phyloP scores from a whole-genome alignment of 768 basidiomycete species.

The Boletus huronensis region DNA sequence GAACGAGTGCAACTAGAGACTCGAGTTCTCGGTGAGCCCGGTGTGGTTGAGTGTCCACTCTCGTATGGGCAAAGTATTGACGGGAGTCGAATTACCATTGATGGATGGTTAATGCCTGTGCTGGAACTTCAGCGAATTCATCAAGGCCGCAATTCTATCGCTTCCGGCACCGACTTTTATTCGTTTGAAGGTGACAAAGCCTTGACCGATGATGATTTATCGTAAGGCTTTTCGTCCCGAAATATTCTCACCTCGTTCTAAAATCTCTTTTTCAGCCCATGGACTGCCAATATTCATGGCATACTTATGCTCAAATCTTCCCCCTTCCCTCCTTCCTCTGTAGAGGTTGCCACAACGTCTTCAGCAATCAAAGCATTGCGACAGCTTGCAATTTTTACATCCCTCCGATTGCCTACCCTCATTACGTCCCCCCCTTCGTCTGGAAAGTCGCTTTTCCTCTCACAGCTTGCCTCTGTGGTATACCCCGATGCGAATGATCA shows the following conservation, averaged over 20 bases:
- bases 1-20: conserved; percentile 67
- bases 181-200: conserved; percentile 31
- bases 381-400: conserved; percentile 58
- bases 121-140: conserved; percentile 62
- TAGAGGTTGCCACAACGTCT: conserved; percentile 58
- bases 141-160: conserved; percentile 45
- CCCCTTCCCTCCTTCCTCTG: conserved; percentile 21
- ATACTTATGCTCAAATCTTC: conserved; percentile 57
- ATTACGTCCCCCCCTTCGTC: conserved; percentile 83
- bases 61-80: conserved; percentile 49
- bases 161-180: conserved; percentile 48
- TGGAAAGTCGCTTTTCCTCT: conserved; percentile 80
- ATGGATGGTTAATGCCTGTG: conserved; percentile 82
- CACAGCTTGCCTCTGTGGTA: conserved; percentile 67
- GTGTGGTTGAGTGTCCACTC: conserved; percentile 60
- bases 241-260: conserved; percentile 11
- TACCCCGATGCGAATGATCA: conserved; percentile 60
- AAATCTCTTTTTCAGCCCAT: conserved; percentile 41
- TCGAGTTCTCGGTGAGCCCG: conserved; percentile 55
- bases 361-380: conserved; percentile 58
- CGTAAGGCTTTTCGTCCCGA: conserved; percentile 38
- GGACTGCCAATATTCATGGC: conserved; percentile 60
- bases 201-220: conserved; percentile 49
- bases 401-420: conserved; percentile 71
- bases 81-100: conserved; percentile 44